These are phyloP conservation scores for Metarhizium guizhouense DNA, from an alignment of 2,329 filamentous ascomycete genomes.

Conservation along the genomic window DNA sequence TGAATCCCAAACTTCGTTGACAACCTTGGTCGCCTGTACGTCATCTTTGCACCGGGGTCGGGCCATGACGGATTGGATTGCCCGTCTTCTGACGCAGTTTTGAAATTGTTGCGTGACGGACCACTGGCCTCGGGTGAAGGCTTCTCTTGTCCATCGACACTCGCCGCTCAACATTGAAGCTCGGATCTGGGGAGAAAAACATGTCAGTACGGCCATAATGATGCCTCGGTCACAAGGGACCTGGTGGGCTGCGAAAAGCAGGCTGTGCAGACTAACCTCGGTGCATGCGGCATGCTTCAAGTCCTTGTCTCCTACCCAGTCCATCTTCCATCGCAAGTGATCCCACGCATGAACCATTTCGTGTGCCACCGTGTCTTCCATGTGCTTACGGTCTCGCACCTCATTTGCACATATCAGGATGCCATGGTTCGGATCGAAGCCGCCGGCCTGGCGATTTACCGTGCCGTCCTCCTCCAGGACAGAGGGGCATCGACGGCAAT, in stretches of 20 bases:
- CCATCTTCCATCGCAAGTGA: constrained; percentile 81
- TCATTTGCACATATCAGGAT: constrained; percentile 92
- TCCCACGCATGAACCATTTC: constrained; percentile 99
- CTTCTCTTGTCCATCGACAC: constrained; percentile 82
- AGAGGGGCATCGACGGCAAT: constrained; percentile 69
- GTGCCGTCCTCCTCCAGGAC: constrained; percentile 47
- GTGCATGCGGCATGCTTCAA: constrained; percentile 87
- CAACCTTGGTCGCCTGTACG: constrained; percentile 74
- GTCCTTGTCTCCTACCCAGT: constrained; percentile 62
- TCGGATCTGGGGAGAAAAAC: constrained; percentile 56
- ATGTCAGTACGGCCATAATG: not conserved
- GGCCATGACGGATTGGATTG: constrained; percentile 68
- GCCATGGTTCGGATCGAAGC: constrained; percentile 78
- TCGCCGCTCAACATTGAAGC: constrained; percentile 90
- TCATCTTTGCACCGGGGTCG: constrained; percentile 78
- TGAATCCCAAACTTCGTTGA: constrained; percentile 98
- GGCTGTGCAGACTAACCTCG: constrained; percentile 52
- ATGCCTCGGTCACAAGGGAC: not conserved
- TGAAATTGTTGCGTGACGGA: constrained; percentile 88
- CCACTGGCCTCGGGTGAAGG: constrained; percentile 78
- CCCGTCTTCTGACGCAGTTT: constrained; percentile 76
- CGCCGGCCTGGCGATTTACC: constrained; percentile 61
- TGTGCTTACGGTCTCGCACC: constrained; percentile 66
- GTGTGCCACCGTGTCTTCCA: constrained; percentile 91
- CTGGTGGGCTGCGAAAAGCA: not conserved